Base-by-base conservation (phyloP, 1,284 basidiomycete genomes). In the Mycosarcoma maydis region DNA sequence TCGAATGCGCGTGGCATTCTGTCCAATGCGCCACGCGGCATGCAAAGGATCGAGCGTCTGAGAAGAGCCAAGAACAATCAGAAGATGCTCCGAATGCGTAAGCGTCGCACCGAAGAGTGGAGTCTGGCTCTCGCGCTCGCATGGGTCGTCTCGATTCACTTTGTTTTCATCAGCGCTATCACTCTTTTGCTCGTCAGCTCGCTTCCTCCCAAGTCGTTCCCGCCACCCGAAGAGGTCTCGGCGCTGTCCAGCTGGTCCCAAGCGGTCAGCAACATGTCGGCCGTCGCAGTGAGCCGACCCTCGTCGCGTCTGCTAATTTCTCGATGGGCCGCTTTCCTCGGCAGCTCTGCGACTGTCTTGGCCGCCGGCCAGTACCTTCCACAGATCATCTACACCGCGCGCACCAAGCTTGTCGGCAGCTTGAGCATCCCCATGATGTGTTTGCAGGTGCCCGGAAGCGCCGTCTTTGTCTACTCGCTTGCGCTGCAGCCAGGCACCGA, bases 401-500 rank as follows among this genome's bases (percentile, higher is more conserved):
- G 84, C 7, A 84, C 87, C 33, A 89, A 89, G 75, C 86, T 94
- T 7, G 94, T 98, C 8, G 94, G 94, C 10, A 92, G 93, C 1
- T 85, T 98, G 20, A 94, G 90, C 73, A 90, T 98, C 67, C 90
- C 89, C 2, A 96, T 92, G 87, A 97, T 98, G 95, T 84, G 87
- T 40, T 90, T 98, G 20, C 94, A 98, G 83, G 92, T 89, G 7
- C 95, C 95, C 0, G 95, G 95, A 3, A 90, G 91, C 1, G 85
- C 92, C 19, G 82, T 94, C 33, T 97, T 98, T 87, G 90, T 94
- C 13, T 80, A 90, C 34, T 92, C 90, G 61, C 60, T 82, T 9
- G 72, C 79, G 3, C 56, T 76, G 19, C 75, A 75, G 48, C 79
- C 80, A 13, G 81, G 80, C 6, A 71, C 52, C 32, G 57, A 58